Conservation (phyloP, 169 alveolate species). For the Eimeria praecox region DNA sequence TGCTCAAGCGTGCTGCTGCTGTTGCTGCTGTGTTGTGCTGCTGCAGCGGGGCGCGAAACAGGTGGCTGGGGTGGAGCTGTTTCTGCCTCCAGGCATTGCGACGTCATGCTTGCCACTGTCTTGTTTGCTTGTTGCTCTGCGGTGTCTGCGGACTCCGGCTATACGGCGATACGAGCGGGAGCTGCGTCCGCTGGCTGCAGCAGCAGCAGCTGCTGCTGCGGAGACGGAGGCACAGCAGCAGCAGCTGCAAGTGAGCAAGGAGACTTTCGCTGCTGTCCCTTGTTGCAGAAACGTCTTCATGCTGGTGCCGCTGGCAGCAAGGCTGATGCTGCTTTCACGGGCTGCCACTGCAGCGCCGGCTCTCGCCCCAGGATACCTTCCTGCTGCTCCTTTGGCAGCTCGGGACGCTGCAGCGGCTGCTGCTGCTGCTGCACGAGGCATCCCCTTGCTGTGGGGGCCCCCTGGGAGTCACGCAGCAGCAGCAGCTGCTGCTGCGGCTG, state of each 20-base stretch:
- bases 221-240: conserved; percentile 44
- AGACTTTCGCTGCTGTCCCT: conserved; percentile 48
- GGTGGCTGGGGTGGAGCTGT: conserved; percentile 75
- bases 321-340: conserved; percentile 60
- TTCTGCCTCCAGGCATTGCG: conserved; percentile 64
- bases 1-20: not conserved
- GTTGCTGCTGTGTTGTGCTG: not conserved
- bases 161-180: conserved; percentile 14
- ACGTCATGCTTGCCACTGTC: conserved; percentile 76
- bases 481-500: not conserved
- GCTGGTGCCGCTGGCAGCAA: conserved; percentile 70
- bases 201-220: conserved; percentile 54
- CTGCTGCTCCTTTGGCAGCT: conserved; percentile 69
- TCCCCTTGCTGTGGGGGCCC: conserved; percentile 68
- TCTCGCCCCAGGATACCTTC: conserved; percentile 39
- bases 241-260: conserved; percentile 27
- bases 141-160: conserved; percentile 49
- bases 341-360: conserved; percentile 67
- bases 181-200: conserved; percentile 43
- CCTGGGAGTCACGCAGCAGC: conserved; percentile 62
- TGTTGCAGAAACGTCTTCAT: conserved; percentile 72
- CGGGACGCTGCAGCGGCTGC: conserved; percentile 44
- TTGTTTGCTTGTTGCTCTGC: conserved; percentile 70
- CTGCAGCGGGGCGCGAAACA: conserved; percentile 68
- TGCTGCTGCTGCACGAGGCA: conserved; percentile 65